phyloP scores from a whole-genome alignment of 768 basidiomycete genomes.

The Cystofilobasidium macerans region DNA sequence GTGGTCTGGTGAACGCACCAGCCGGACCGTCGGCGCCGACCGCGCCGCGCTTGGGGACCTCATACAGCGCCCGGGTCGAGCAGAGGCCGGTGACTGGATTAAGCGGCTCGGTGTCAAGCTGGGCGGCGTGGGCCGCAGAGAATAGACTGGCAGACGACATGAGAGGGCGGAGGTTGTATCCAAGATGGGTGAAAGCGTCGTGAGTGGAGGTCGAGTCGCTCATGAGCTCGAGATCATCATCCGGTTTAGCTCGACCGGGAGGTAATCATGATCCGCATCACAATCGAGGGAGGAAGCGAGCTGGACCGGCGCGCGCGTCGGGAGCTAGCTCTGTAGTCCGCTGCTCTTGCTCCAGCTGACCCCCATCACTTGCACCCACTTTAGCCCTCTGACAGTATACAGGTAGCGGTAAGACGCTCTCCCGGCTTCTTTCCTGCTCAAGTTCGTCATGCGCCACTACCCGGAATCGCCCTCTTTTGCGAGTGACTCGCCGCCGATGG shows the following conservation, averaged over 20 bases:
- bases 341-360: too few species aligned
- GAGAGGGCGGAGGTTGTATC: too few species aligned
- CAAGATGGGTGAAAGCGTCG: background rate
- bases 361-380: too few species aligned
- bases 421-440: background rate
- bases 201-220: background rate
- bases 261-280: too few species aligned
- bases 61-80: background rate
- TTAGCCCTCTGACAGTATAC: too few species aligned
- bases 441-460: conserved; percentile 7
- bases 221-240: background rate
- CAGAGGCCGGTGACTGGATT: background rate
- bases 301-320: too few species aligned
- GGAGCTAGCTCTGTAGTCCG: too few species aligned
- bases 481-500: conserved; percentile 7
- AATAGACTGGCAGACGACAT: background rate
- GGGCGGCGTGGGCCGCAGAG: background rate
- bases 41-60: background rate
- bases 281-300: too few species aligned
- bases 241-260: too few species aligned
- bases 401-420: background rate
- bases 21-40: conserved; percentile 4
- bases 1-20: background rate
- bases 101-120: conserved; percentile 5
- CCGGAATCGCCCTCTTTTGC: conserved; percentile 1